These are phyloP conservation scores for Colletotrichum sidae DNA, from an alignment of 2,329 filamentous ascomycete species.

Conservation along the genomic window DNA sequence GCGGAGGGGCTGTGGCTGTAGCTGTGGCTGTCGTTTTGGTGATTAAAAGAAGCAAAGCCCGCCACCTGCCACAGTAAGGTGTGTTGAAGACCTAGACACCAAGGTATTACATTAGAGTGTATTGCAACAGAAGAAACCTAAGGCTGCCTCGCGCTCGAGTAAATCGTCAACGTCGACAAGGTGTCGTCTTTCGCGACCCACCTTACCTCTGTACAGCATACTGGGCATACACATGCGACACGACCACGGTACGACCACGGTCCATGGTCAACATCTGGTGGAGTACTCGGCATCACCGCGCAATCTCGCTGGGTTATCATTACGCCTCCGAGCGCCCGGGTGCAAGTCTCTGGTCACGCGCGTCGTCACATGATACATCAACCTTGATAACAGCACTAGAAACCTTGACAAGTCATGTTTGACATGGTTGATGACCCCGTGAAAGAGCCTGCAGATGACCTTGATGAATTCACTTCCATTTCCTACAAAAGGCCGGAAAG, in stretches of 20 bases:
- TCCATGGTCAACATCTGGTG: background rate
- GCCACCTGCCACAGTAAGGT: background rate
- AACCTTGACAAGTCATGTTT: slow-evolving; percentile 3
- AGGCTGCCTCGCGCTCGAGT: background rate
- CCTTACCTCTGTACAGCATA: slow-evolving; percentile 2
- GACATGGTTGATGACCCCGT: background rate
- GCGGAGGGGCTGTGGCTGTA: no score
- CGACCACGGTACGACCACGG: background rate
- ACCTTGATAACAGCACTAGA: slow-evolving; percentile 1
- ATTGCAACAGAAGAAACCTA: background rate
- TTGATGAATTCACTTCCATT: background rate
- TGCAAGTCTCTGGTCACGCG: background rate
- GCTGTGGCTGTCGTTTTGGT: background rate
- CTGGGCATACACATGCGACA: background rate
- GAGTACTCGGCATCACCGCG: background rate
- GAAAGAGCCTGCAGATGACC: background rate
- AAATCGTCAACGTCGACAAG: background rate
- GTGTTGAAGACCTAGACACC: background rate
- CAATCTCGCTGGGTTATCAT: background rate
- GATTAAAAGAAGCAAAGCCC: background rate
- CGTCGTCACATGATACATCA: slow-evolving; percentile 8
- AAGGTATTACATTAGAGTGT: slow-evolving; percentile 19
- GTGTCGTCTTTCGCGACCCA: background rate
- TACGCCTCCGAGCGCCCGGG: slow-evolving; percentile 1
- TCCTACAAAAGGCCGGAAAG: background rate